Conservation (phyloP, 176 grass and related monocot genomes). For the Elaeis guineensis region DNA sequence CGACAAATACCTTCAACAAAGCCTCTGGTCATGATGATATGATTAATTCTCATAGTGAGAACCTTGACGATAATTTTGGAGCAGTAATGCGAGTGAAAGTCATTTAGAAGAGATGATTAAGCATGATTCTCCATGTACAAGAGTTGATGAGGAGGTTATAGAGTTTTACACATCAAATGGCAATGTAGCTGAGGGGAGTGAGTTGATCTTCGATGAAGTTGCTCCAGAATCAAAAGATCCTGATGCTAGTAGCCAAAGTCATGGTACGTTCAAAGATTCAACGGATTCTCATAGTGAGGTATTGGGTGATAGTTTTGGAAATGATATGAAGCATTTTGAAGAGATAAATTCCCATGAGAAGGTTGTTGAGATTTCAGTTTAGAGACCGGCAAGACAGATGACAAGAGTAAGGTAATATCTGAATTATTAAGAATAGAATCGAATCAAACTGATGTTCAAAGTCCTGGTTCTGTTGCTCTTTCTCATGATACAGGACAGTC, state of each 20-base stretch:
- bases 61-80: slow-evolving; percentile 15
- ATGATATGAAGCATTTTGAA: slow-evolving; percentile 16
- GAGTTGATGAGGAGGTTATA: slow-evolving; percentile 35
- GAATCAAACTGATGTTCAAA: slow-evolving; percentile 9
- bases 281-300: slow-evolving; percentile 12
- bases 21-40: slow-evolving; percentile 19
- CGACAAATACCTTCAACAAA: neutral
- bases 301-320: slow-evolving; percentile 19
- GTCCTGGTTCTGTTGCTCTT: slow-evolving; percentile 18
- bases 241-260: slow-evolving; percentile 6
- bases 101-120: slow-evolving; percentile 28
- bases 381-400: slow-evolving; percentile 12
- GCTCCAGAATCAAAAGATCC: slow-evolving; percentile 19
- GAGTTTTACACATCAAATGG: slow-evolving; percentile 21
- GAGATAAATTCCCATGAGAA: slow-evolving; percentile 22
- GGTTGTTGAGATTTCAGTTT: slow-evolving; percentile 32
- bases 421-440: slow-evolving; percentile 23
- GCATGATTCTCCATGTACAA: slow-evolving; percentile 16
- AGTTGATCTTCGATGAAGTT: slow-evolving; percentile 9
- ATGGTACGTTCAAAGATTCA: neutral
- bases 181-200: slow-evolving; percentile 19
- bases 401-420: slow-evolving; percentile 24
- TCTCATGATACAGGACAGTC: slow-evolving; percentile 7
- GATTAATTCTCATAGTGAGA: slow-evolving; percentile 14
- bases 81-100: slow-evolving; percentile 13